These are phyloP conservation scores for Cystobasidium onofrii DNA, from an alignment of 768 basidiomycete species.

Conservation along the genomic window DNA sequence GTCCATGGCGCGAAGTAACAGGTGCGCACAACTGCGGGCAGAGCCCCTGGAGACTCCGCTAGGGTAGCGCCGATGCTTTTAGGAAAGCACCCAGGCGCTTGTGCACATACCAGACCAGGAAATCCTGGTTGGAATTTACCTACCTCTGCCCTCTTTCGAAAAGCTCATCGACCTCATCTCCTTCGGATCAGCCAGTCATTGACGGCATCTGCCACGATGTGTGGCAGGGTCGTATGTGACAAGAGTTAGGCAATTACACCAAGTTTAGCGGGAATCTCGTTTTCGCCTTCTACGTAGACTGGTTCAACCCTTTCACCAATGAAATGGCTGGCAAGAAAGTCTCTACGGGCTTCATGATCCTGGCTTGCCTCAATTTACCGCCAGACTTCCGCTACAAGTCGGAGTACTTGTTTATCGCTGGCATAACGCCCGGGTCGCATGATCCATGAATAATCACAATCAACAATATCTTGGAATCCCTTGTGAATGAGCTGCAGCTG, in stretches of 20 bases:
- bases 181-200: not conserved
- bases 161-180: no score
- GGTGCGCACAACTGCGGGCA: no score
- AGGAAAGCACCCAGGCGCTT: no score
- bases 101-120: no score
- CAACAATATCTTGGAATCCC: not conserved
- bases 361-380: slow-evolving; percentile 31
- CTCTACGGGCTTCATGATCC: slow-evolving; percentile 16
- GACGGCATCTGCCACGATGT: not conserved
- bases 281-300: slow-evolving; percentile 31
- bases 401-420: slow-evolving; percentile 25
- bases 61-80: no score
- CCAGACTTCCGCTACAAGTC: slow-evolving; percentile 21
- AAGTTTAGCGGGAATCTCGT: not conserved
- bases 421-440: slow-evolving; percentile 25
- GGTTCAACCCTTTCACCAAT: slow-evolving; percentile 31
- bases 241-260: not conserved
- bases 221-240: not conserved
- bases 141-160: no score
- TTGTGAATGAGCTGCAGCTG: not conserved
- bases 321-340: slow-evolving; percentile 32
- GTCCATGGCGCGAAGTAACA: no score
- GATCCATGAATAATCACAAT: slow-evolving; percentile 24
- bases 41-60: no score
- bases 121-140: no score